Evolutionary conservation across 2,329 filamentous ascomycete genomes (phyloP), one percentile per base, ranked within the genome.

Genomic region (Xylariaceae sp.): DNA sequence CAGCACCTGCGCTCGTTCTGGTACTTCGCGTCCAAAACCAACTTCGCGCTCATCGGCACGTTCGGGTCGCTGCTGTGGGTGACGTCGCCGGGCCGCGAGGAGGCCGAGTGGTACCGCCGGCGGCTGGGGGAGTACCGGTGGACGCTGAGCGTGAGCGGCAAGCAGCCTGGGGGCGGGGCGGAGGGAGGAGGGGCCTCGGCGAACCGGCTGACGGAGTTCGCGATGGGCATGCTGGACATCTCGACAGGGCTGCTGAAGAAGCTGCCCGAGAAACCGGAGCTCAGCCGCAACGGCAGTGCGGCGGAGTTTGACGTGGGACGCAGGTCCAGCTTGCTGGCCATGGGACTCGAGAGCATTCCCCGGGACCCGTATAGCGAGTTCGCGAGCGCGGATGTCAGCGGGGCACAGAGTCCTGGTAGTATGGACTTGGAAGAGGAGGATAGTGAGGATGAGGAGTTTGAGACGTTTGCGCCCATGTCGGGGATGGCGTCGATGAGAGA

Each of bases 21-120:
- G 91, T 90, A 87, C 60, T 91, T 90, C 59, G 83, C 87, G 2
- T 88, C 85, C 31, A 87, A 89, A 56, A 87, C 86, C 29, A 95
- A 95, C 65, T 96, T 97, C 65, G 90, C 91, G 0, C 74, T 97
- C 9, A 95, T 97, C 56, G 90, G 89, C 41, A 95, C 90, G 0
- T 97, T 97, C 61, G 91, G 90, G 3, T 87, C 87, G 12, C 72
- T 97, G 9, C 76, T 97, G 3, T 91, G 89, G 79, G 89, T 90
- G 9, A 95, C 90, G 1, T 87, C 87, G 0, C 89, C 89, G 0
- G 89, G 87, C 0, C 76, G 81, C 37, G 89, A 96, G 60, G 91
- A 97, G 64, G 88, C 87, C 1, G 88, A 93, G 24, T 97, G 95
- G 75, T 98, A 97, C 65, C 81, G 87, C 29, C 78, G 87, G 11